A percentile compares a stretch with the other conserved stretches of the same genome.
Conservation (phyloP, 2,329 filamentous ascomycete species). For the Cryoendolithus antarcticus region DNA sequence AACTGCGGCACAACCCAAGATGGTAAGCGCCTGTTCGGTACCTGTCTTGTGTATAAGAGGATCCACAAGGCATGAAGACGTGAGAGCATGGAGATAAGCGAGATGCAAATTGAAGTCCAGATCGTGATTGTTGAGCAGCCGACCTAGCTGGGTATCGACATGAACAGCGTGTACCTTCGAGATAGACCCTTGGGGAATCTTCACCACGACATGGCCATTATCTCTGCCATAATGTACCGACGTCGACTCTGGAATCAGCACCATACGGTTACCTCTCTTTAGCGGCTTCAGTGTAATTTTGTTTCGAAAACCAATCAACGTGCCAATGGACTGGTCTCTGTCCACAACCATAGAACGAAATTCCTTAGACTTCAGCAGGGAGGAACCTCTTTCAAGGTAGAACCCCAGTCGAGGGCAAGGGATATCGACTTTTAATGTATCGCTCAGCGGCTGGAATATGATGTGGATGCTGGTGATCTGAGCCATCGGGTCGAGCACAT, state of each 20-base stretch:
- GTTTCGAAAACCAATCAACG: constrained; percentile 46
- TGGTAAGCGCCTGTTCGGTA: constrained; percentile 39
- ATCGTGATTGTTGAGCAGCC: constrained; percentile 42
- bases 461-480: constrained; percentile 7
- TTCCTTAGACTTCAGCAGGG: constrained; percentile 11
- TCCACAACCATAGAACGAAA: constrained; percentile 25
- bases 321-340: constrained; percentile 45
- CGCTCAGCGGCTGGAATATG: constrained; percentile 1
- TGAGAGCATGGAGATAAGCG: constrained; percentile 47
- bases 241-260: constrained; percentile 34
- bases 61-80: constrained; percentile 47
- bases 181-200: no score
- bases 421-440: constrained; percentile 11
- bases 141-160: constrained; percentile 43
- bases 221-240: no score
- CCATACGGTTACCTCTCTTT: constrained; percentile 32
- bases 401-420: constrained; percentile 14
- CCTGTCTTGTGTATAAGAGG: constrained; percentile 47
- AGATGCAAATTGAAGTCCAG: constrained; percentile 20
- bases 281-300: constrained; percentile 39
- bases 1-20: constrained; percentile 11
- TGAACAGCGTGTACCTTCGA: constrained; percentile 42
- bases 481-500: constrained; percentile 29
- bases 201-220: no score
- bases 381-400: constrained; percentile 2